Base-by-base conservation (phyloP, 1,284 basidiomycete genomes). In the Papiliotrema nemorosa region DNA sequence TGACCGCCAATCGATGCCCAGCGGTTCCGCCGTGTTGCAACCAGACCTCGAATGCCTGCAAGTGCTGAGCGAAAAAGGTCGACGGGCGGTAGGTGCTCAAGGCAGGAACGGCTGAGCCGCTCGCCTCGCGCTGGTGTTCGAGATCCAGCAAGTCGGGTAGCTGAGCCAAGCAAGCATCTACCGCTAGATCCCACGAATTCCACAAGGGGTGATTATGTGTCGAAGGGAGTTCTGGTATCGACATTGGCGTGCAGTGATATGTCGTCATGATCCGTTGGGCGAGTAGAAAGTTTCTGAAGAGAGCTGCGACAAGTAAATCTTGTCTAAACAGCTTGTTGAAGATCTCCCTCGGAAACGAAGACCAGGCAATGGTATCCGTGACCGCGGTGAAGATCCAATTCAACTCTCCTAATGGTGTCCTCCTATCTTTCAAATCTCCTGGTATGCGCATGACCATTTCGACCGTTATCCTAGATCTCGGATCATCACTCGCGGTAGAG, bases 381-480 rank as follows among this genome's bases (percentile, higher is more conserved):
- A 98, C 91, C 36, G 94, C 91, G 2, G 91, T 97, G 76, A 98
- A 97, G 62, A 98, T 97, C 94, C 96, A 98, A 73, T 97, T 97
- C 25, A 98, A 83, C 74, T 98, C 94, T 47, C 94, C 94, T 2
- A 98, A 80, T 0, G 94, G 94, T 3, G 96, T 97, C 22, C 92
- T 82, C 29, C 94, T 82, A 67, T 98, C 94, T 73, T 97, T 97
- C 54, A 98, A 81, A 64, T 97, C 91, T 4, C 96, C 94, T 0
- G 94, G 96, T 18, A 98, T 84, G 67, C 93, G 88, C 82, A 92
- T 86, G 34, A 96, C 88, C 85, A 93, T 90, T 65, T 97, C 92
- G 27, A 87, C 81, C 1, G 86, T 87, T 60, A 90, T 82, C 38
- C 69, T 64, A 7, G 69, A 63, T 37, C 74, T 60, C 2, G 74